Evolutionary conservation across 2,329 filamentous ascomycete species (phyloP).

Genomic region (Pleurostoma richardsiae): DNA sequence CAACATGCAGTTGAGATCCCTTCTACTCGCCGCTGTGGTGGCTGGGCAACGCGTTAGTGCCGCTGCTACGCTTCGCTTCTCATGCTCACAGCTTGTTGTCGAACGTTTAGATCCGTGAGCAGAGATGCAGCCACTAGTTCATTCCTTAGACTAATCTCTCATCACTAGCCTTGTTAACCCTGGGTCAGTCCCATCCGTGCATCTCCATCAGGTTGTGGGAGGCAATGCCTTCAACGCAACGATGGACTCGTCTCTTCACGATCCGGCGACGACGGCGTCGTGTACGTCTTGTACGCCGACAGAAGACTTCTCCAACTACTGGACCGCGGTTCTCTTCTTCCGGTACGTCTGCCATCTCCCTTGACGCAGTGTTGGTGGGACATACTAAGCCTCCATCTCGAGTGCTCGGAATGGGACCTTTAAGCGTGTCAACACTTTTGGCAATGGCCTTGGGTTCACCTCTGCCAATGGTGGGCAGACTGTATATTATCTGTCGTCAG

Average conservation of each 20-base stretch:
- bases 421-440: slow-evolving; percentile 12
- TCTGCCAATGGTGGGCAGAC: slow-evolving; percentile 23
- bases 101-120: slow-evolving; percentile 19
- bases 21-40: neutral
- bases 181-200: slow-evolving; percentile 12
- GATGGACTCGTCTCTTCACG: slow-evolving; percentile 20
- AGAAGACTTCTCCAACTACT: slow-evolving; percentile 25
- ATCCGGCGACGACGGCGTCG: slow-evolving; percentile 14
- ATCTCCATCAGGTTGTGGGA: slow-evolving; percentile 21
- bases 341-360: neutral
- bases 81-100: slow-evolving; percentile 14
- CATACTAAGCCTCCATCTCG: neutral
- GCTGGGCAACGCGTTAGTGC: neutral
- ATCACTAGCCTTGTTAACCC: slow-evolving; percentile 14
- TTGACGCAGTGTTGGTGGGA: neutral
- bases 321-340: slow-evolving; percentile 18
- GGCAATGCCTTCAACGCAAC: slow-evolving; percentile 31
- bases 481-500: slow-evolving; percentile 26
- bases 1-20: neutral
- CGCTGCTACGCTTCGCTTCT: neutral
- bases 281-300: slow-evolving; percentile 23
- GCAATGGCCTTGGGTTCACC: slow-evolving; percentile 22
- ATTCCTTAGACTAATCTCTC: slow-evolving; percentile 1
- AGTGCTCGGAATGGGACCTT: slow-evolving; percentile 14
- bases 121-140: slow-evolving; percentile 1